Conservation (phyloP, 164 flowering plant genomes). For the Dillenia turbinata region DNA sequence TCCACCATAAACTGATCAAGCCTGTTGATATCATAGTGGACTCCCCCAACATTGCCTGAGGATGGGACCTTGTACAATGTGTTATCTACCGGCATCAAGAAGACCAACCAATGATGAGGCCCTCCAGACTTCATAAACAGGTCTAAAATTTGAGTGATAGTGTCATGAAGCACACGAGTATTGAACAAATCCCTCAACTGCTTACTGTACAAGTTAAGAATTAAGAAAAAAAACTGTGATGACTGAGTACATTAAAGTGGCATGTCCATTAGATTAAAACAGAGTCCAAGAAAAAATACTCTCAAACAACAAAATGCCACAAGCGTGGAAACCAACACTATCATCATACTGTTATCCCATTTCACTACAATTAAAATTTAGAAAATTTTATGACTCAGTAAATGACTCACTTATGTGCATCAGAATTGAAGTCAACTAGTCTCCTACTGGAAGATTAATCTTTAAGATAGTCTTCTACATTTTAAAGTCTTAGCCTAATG, state of each 20-base stretch:
- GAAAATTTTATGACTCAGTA: neutral
- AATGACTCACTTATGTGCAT: neutral
- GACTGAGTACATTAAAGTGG: too few relatives aligned
- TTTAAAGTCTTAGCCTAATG: too few relatives aligned
- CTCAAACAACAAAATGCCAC: too few relatives aligned
- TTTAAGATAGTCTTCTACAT: too few relatives aligned
- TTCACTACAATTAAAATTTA: neutral
- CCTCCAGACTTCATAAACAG: slow-evolving; percentile 52
- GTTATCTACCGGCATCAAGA: slow-evolving; percentile 63
- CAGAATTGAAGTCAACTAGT: too few relatives aligned
- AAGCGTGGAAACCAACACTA: too few relatives aligned
- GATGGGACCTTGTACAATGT: slow-evolving; percentile 16
- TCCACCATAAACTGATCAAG: slow-evolving; percentile 75
- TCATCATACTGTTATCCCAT: too few relatives aligned
- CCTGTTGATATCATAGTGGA: slow-evolving; percentile 33
- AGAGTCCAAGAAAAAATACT: too few relatives aligned
- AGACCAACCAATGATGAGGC: slow-evolving; percentile 64
- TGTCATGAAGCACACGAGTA: slow-evolving; percentile 46
- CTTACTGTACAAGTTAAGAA: slow-evolving; percentile 49
- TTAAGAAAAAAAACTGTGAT: neutral
- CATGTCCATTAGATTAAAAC: too few relatives aligned
- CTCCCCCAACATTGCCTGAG: slow-evolving; percentile 16
- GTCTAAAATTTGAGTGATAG: slow-evolving; percentile 61
- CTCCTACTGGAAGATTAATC: too few relatives aligned
- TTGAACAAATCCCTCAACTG: slow-evolving; percentile 68